Evolutionary conservation across 1,139 yeast species (phyloP).

Genomic region (Lodderomyces metapsilosis): DNA sequence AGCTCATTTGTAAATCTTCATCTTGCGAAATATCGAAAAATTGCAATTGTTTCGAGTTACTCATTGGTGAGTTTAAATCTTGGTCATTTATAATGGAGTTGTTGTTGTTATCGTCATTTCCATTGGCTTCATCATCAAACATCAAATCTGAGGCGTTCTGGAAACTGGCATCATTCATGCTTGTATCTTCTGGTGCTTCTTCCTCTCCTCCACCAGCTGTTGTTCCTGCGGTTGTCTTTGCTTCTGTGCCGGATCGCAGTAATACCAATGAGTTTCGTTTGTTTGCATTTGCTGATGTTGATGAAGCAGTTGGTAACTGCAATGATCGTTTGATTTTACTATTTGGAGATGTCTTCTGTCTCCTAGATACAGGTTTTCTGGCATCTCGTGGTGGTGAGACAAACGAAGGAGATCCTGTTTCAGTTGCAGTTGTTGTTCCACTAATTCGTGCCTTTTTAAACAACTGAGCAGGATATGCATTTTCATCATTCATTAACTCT

Average conservation of each 20-base stretch:
- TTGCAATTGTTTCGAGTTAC: background rate
- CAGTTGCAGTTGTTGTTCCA: background rate
- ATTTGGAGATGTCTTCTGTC: constrained; percentile 28
- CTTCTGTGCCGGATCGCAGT: constrained; percentile 4
- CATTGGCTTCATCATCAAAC: background rate
- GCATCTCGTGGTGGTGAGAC: constrained; percentile 7
- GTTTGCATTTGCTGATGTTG: background rate
- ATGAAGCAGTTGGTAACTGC: constrained; percentile 5
- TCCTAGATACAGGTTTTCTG: constrained; percentile 18
- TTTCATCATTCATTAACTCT: background rate
- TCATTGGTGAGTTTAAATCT: background rate
- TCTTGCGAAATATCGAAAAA: constrained; percentile 1
- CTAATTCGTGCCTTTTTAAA: background rate
- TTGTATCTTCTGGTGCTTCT: constrained; percentile 13
- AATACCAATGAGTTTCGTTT: background rate
- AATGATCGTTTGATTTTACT: constrained; percentile 19
- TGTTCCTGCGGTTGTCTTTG: background rate
- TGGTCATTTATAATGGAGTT: background rate
- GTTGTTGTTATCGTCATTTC: background rate
- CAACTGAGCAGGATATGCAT: background rate
- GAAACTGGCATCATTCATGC: constrained; percentile 13
- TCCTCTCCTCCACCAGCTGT: constrained; percentile 2
- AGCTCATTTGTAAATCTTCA: constrained; percentile 3
- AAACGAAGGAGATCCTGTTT: too few relatives aligned
- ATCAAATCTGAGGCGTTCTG: constrained; percentile 2